Evolutionary conservation across 1,284 basidiomycete species (phyloP).

Genomic region (Leccinum subrobustum): DNA sequence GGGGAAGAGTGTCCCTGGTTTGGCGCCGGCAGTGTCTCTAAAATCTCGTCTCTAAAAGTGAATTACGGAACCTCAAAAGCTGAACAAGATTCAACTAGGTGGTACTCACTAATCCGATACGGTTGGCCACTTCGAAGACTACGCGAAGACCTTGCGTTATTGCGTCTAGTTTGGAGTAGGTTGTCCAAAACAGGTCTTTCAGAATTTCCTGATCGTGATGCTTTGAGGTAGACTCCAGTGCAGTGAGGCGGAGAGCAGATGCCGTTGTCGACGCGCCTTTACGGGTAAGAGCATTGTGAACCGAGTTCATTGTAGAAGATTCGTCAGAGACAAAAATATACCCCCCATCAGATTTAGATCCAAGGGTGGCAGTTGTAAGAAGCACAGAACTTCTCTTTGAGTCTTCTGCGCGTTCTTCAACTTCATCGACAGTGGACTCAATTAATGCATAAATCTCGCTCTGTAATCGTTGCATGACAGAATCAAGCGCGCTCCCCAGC

Average conservation of each 20-base stretch:
- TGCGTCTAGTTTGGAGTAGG: conserved; percentile 95
- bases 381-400: conserved; percentile 56
- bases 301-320: conserved; percentile 16
- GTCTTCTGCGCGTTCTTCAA: conserved; percentile 83
- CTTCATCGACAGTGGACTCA: conserved; percentile 87
- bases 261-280: conserved; percentile 37
- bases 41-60: conserved; percentile 75
- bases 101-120: conserved; percentile 78
- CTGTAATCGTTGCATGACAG: conserved; percentile 80
- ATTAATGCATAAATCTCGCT: conserved; percentile 86
- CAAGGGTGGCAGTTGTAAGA: conserved; percentile 25
- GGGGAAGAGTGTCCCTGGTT: conserved; percentile 72
- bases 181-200: conserved; percentile 94
- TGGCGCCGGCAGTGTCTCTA: conserved; percentile 77
- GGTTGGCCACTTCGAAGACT: conserved; percentile 86
- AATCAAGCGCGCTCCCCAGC: conserved; percentile 83
- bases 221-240: conserved; percentile 75
- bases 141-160: conserved; percentile 93
- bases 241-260: conserved; percentile 64
- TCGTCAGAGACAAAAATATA: conserved; percentile 49
- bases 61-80: neutral
- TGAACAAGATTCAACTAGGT: conserved; percentile 2
- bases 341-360: conserved; percentile 43
- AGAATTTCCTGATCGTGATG: conserved; percentile 83
- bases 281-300: conserved; percentile 11